phyloP scores from a whole-genome alignment of 2,329 filamentous ascomycete genomes.

The Pleurostoma richardsiae region DNA sequence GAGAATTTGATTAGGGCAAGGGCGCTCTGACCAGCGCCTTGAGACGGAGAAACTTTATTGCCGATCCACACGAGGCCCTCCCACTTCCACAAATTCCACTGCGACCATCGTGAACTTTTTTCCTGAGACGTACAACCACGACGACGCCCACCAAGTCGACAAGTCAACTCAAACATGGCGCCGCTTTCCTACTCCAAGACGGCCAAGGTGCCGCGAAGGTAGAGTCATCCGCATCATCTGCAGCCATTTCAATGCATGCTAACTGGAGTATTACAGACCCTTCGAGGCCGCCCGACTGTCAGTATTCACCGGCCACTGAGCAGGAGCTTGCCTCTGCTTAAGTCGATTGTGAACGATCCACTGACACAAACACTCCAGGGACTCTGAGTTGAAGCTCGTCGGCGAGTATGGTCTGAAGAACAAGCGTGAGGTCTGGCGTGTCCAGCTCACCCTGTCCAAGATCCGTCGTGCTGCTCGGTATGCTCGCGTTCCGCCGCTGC shows the following conservation, averaged over 20 bases:
- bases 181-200: constrained; percentile 92
- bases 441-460: constrained; percentile 99
- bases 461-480: constrained; percentile 99
- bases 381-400: constrained; percentile 99
- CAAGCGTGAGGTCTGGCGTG: constrained; percentile 99
- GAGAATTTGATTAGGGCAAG: no score
- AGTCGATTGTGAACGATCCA: constrained; percentile 74
- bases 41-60: no score
- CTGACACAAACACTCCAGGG: constrained; percentile 69
- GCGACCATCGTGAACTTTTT: constrained; percentile 4
- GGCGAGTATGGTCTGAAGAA: constrained; percentile 99
- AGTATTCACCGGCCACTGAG: constrained; percentile 95
- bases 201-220: constrained; percentile 78
- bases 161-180: constrained; percentile 27
- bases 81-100: constrained; percentile 1
- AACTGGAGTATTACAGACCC: constrained; percentile 71
- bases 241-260: no score
- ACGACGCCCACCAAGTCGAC: constrained; percentile 2
- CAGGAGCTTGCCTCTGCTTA: constrained; percentile 96
- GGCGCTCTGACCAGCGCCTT: no score
- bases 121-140: background rate
- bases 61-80: no score
- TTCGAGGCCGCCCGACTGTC: constrained; percentile 99
- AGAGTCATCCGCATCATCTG: no score
- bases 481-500: constrained; percentile 18